Evolutionary conservation across 2,329 filamentous ascomycete genomes (phyloP), one percentile per base, ranked within the genome.

Genomic region (Botrytis hyacinthi): DNA sequence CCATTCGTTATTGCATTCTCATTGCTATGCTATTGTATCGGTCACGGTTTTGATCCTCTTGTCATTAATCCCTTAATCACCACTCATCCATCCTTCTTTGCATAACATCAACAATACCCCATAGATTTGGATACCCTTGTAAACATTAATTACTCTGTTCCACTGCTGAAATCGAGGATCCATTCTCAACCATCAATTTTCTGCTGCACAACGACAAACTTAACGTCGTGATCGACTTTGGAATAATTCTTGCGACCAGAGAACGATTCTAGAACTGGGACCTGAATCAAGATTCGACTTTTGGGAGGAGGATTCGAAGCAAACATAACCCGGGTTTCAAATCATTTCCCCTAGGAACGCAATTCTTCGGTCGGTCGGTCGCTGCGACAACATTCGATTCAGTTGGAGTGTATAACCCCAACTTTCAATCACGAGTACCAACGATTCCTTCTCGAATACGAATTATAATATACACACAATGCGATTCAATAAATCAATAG

Each of bases 401-500:
- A 32, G n/a, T 57, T 40, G 65, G 48, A 69, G 51, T 35, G 37
- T 46, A 57, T 48, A 40, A 46, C 35, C 16, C 26, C 26, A 22
- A 35, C 44, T 26, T 63, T 70, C 70, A 4, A 80, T 76, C 35
- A 74, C 76, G 10, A 76, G 76, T 4, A 71, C 73, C 29, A 40
- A 35, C 26, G 29, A 63, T 71, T 63, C 32, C 29, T 63, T 40
- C 26, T 48, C 40, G 42, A 71, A 71, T 46, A 57, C 51, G 63
- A 68, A 62, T 35, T 57, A 76, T 20, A 74, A 40, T 16, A 69
- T 40, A 66, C 20, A 68, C 74, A 76, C 35, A 37, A 79, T 78
- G 78, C 75, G 72, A 57, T 72, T 78, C 46, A 22, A 60, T 70
- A 70, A 70, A 73, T 73, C 75, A 42, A 63, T 72, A 44, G 65